Evolutionary conservation across 2,329 filamentous ascomycete genomes (phyloP).

Genomic region (Drechmeria coniospora): DNA sequence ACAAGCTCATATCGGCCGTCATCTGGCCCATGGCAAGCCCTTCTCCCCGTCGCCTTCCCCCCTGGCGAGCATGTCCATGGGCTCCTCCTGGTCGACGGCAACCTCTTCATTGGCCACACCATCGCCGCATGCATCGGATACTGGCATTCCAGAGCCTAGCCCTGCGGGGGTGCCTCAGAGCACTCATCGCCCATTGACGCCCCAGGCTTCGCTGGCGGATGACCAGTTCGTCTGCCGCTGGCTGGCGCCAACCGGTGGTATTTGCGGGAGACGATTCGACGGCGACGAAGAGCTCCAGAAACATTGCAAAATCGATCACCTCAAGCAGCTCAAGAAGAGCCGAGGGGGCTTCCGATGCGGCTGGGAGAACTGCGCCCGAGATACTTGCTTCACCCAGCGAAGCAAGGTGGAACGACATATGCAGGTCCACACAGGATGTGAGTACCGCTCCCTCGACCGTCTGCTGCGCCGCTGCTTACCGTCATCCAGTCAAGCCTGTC

Average conservation of each 20-base stretch:
- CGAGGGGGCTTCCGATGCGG: slow-evolving; percentile 33
- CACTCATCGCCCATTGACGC: slow-evolving; percentile 3
- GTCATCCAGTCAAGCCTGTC: slow-evolving; percentile 40
- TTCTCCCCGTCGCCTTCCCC: slow-evolving; percentile 11
- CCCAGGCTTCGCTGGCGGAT: slow-evolving; percentile 7
- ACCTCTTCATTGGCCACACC: slow-evolving; percentile 15
- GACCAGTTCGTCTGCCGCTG: slow-evolving; percentile 19
- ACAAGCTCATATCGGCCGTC: slow-evolving; percentile 2
- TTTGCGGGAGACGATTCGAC: slow-evolving; percentile 22
- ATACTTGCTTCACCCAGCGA: slow-evolving; percentile 39
- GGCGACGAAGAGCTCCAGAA: slow-evolving; percentile 35
- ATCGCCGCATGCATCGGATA: slow-evolving; percentile 11
- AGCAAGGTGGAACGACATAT: slow-evolving; percentile 51
- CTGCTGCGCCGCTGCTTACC: slow-evolving; percentile 2
- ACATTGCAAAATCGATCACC: slow-evolving; percentile 37
- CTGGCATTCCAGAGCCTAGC: slow-evolving; percentile 1
- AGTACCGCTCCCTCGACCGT: slow-evolving; percentile 13
- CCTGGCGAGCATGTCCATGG: slow-evolving; percentile 9
- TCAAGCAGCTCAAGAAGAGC: slow-evolving; percentile 27
- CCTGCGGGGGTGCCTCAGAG: background rate
- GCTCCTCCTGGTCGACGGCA: slow-evolving; percentile 9
- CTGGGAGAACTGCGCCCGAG: slow-evolving; percentile 41
- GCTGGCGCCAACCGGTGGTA: slow-evolving; percentile 8
- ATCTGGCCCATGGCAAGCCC: slow-evolving; percentile 2
- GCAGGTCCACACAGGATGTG: slow-evolving; percentile 49